phyloP scores from a whole-genome alignment of 768 basidiomycete species.

The Clathrus columnatus region DNA sequence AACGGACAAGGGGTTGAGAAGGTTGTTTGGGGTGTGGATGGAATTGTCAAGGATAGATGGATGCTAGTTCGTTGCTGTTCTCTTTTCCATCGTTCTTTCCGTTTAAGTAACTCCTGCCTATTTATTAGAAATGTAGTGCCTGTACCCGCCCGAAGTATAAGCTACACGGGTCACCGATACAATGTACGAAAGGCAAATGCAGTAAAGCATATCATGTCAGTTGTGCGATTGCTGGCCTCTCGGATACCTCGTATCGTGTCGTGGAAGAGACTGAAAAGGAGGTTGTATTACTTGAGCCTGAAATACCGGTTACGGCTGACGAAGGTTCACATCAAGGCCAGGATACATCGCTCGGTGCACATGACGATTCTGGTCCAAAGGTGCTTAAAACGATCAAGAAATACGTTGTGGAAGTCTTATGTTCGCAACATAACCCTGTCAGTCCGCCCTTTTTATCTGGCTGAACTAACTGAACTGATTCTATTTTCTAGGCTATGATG shows the following conservation, averaged over 20 bases:
- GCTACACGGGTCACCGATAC: conserved; percentile 73
- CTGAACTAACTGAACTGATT: not conserved
- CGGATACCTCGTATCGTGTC: conserved; percentile 45
- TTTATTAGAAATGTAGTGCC: conserved; percentile 76
- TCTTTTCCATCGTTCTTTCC: not conserved
- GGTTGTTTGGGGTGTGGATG: conserved; percentile 77
- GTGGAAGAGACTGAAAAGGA: conserved; percentile 74
- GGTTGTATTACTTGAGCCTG: conserved; percentile 52
- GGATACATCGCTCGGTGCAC: conserved; percentile 14
- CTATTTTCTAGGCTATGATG: conserved; percentile 49
- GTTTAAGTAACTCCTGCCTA: not conserved
- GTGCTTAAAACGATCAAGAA: conserved; percentile 68
- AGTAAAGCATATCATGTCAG: conserved; percentile 88
- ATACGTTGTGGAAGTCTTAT: conserved; percentile 65
- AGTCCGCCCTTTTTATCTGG: conserved; percentile 23
- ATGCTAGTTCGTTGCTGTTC: conserved; percentile 55
- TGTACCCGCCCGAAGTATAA: conserved; percentile 65
- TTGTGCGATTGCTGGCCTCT: conserved; percentile 58
- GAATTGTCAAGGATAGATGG: conserved; percentile 89
- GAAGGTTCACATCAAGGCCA: conserved; percentile 18
- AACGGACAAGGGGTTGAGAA: conserved; percentile 28
- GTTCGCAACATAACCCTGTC: conserved; percentile 87
- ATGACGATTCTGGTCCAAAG: conserved; percentile 13
- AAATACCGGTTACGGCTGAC: conserved; percentile 21
- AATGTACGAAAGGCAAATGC: conserved; percentile 93